Percentiles rank a stretch among this genome's conserved stretches.
These are phyloP conservation scores for Populus tremula DNA, from an alignment of 345 rosid species.

Conservation along the genomic window DNA sequence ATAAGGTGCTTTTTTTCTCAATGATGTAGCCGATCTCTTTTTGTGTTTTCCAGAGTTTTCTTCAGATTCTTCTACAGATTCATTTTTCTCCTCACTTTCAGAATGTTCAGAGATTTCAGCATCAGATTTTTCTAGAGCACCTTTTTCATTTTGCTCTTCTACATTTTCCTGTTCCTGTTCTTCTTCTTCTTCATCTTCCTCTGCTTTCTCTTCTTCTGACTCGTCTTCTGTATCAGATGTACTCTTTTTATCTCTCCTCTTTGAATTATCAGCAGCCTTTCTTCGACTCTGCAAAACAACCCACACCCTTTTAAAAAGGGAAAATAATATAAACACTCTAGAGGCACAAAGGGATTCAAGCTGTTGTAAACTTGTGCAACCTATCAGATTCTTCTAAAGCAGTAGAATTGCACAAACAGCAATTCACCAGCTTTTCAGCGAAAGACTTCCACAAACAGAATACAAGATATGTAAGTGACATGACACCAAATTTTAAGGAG, in stretches of 20 bases:
- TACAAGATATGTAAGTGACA: background rate
- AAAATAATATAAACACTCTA: background rate
- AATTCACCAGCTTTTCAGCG: background rate
- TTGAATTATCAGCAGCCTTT: slow-evolving; percentile 53
- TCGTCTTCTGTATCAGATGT: slow-evolving; percentile 49
- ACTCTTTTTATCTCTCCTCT: slow-evolving; percentile 31
- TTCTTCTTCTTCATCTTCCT: slow-evolving; percentile 10
- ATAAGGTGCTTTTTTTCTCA: slow-evolving; percentile 51
- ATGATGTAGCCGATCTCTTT: slow-evolving; percentile 38
- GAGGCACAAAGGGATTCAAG: background rate
- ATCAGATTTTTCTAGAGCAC: slow-evolving; percentile 62
- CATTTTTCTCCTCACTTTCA: slow-evolving; percentile 65
- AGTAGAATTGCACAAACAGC: background rate
- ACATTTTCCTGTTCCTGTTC: slow-evolving; percentile 42
- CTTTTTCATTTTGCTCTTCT: slow-evolving; percentile 52
- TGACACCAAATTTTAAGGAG: background rate
- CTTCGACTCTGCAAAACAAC: slow-evolving; percentile 47
- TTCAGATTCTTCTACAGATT: slow-evolving; percentile 71
- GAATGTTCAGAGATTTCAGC: slow-evolving; percentile 49
- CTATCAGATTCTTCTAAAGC: background rate
- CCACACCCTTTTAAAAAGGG: background rate
- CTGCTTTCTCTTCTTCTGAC: slow-evolving; percentile 55
- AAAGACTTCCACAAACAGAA: background rate
- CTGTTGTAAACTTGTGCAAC: background rate
- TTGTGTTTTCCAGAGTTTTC: slow-evolving; percentile 61